These are phyloP conservation scores for Epichloe amarillans DNA, from an alignment of 2,329 filamentous ascomycete genomes.

Conservation along the genomic window DNA sequence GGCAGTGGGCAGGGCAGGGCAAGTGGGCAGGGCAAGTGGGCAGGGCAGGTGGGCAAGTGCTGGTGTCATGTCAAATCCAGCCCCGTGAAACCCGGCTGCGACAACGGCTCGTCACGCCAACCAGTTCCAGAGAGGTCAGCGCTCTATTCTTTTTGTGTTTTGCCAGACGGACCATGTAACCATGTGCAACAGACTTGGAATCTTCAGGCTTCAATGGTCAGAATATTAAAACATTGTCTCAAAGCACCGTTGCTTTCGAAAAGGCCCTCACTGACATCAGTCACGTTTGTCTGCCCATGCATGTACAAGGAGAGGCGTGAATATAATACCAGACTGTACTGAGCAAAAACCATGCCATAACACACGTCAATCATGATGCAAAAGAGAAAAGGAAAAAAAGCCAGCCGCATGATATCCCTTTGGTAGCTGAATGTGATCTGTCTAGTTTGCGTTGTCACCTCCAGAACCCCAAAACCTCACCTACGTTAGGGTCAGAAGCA, in stretches of 20 bases:
- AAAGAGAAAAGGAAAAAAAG: constrained; percentile 16
- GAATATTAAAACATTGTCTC: not conserved
- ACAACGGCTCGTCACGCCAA: constrained; percentile 6
- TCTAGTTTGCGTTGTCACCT: constrained; percentile 22
- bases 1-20: too few species aligned
- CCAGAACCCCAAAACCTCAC: constrained; percentile 14
- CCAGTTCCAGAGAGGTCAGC: not conserved
- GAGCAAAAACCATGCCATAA: constrained; percentile 10
- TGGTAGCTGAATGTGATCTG: constrained; percentile 23
- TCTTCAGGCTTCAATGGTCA: too few species aligned
- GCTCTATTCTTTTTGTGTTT: too few species aligned
- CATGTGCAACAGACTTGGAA: not conserved
- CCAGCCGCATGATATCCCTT: constrained; percentile 25
- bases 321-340: constrained; percentile 1
- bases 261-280: not conserved
- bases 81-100: constrained; percentile 6
- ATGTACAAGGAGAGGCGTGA: not conserved
- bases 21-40: too few species aligned
- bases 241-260: not conserved
- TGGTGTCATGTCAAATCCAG: constrained; percentile 3
- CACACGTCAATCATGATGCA: constrained; percentile 20
- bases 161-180: too few species aligned
- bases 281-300: not conserved
- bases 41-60: too few species aligned
- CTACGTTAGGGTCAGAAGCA: constrained; percentile 12